Percentiles rank a stretch among this genome's conserved stretches.
These are phyloP conservation scores for Leccinum pellstonianum DNA, from an alignment of 768 basidiomycete species.

Conservation along the genomic window DNA sequence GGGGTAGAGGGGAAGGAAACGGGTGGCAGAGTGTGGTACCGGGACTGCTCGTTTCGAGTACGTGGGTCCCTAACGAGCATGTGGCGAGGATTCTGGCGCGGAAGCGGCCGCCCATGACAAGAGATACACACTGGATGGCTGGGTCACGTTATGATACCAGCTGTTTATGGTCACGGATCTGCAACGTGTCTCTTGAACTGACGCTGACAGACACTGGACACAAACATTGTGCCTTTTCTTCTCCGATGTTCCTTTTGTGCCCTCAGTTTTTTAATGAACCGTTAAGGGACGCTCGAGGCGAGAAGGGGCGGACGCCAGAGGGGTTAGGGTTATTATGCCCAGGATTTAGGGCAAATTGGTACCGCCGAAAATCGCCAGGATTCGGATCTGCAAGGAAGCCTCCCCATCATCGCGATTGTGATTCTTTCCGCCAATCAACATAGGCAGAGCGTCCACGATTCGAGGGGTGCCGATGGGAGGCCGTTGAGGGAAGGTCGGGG, in stretches of 20 bases:
- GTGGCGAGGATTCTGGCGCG: slow-evolving; percentile 8
- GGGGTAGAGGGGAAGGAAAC: background rate
- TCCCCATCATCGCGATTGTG: slow-evolving; percentile 7
- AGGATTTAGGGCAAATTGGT: slow-evolving; percentile 22
- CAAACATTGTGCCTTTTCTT: background rate
- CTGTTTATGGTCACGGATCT: slow-evolving; percentile 6
- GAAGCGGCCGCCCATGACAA: slow-evolving; percentile 16
- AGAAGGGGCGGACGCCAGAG: background rate
- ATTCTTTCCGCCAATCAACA: slow-evolving; percentile 22
- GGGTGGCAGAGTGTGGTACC: slow-evolving; percentile 9
- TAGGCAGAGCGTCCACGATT: background rate
- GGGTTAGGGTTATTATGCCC: slow-evolving; percentile 17
- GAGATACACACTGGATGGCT: slow-evolving; percentile 19
- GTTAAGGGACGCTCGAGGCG: background rate
- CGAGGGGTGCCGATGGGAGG: slow-evolving; percentile 2
- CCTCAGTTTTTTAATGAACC: background rate
- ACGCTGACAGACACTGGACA: slow-evolving; percentile 5
- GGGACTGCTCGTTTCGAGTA: background rate
- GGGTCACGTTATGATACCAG: background rate
- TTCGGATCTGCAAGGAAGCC: slow-evolving; percentile 28
- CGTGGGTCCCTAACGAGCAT: slow-evolving; percentile 1
- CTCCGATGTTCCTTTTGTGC: background rate
- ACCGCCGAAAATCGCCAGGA: slow-evolving; percentile 29
- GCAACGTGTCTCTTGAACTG: slow-evolving; percentile 2
- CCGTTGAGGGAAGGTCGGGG: slow-evolving; percentile 5